Percentiles rank a stretch among this genome's conserved stretches.
These are phyloP conservation scores for Vigna nakashimae DNA, from an alignment of 306 rosid genomes.

Conservation along the genomic window DNA sequence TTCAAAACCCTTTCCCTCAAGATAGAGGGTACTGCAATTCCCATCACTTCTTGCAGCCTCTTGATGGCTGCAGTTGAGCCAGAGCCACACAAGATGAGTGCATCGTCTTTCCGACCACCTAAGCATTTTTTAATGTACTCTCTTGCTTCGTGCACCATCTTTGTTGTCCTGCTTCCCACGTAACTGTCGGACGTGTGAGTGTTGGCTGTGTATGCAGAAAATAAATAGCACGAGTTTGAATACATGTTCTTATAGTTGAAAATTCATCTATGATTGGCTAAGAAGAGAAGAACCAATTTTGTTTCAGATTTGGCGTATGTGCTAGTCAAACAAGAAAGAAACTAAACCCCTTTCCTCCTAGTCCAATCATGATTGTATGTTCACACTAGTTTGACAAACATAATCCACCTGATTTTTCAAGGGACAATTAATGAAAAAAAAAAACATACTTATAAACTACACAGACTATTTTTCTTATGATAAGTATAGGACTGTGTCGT, in stretches of 20 bases:
- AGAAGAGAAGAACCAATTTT: not conserved
- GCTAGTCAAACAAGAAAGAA: not conserved
- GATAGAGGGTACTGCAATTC: constrained; percentile 66
- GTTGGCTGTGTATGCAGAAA: constrained; percentile 53
- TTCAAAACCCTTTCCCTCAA: constrained; percentile 58
- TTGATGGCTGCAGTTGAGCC: constrained; percentile 86
- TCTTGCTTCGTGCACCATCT: constrained; percentile 61
- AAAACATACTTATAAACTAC: not conserved
- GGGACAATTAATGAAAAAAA: not conserved
- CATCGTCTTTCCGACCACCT: constrained; percentile 70
- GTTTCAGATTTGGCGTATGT: not conserved
- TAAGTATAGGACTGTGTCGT: not conserved
- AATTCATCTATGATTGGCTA: not conserved
- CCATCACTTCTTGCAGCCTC: constrained; percentile 90
- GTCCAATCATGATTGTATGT: not conserved
- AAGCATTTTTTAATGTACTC: constrained; percentile 72
- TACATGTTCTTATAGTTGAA: not conserved
- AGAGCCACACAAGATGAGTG: constrained; percentile 73
- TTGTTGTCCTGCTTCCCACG: constrained; percentile 80
- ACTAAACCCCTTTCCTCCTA: not conserved
- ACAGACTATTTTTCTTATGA: not conserved
- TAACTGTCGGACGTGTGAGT: constrained; percentile 81
- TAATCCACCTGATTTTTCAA: not conserved
- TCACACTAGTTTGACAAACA: not conserved
- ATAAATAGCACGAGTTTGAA: not conserved